Percentiles rank a stretch among this genome's conserved stretches.
phyloP scores from a whole-genome alignment of 495 filamentous ascomycete genomes.

The Aspergillus sclerotioniger region DNA sequence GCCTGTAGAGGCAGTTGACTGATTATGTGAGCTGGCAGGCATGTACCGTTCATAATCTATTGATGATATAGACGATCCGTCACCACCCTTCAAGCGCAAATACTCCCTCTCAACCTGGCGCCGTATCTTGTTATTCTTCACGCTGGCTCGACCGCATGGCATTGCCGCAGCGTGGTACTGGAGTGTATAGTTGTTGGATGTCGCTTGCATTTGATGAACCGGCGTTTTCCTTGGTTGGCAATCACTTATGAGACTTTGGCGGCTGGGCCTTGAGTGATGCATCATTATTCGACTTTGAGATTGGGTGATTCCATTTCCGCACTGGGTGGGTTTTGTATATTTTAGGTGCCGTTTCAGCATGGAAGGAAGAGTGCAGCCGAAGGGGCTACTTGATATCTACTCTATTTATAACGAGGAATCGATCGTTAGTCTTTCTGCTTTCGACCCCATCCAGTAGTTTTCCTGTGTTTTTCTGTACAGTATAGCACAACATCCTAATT shows the following conservation, averaged over 20 bases:
- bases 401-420: not conserved
- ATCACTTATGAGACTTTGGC: not conserved
- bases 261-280: not conserved
- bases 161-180: slow-evolving; percentile 16
- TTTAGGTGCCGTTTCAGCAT: not conserved
- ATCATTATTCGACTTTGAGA: slow-evolving; percentile 1
- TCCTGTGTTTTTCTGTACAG: not conserved
- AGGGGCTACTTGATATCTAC: not conserved
- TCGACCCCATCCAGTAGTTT: not conserved
- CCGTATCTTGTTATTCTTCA: slow-evolving; percentile 4
- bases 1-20: not conserved
- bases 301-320: slow-evolving; percentile 1
- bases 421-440: not conserved
- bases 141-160: slow-evolving; percentile 5
- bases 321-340: slow-evolving; percentile 8
- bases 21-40: slow-evolving; percentile 17
- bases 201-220: slow-evolving; percentile 23
- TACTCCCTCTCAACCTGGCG: not conserved
- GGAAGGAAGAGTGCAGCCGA: not conserved
- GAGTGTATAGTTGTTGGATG: slow-evolving; percentile 21
- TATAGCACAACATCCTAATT: not conserved
- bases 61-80: slow-evolving; percentile 8
- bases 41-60: slow-evolving; percentile 30
- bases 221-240: slow-evolving; percentile 19
- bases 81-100: slow-evolving; percentile 3